A percentile compares a stretch with the other conserved stretches of the same genome.
These are phyloP conservation scores for Alnus rubra DNA, from an alignment of 306 rosid species.

Conservation along the genomic window DNA sequence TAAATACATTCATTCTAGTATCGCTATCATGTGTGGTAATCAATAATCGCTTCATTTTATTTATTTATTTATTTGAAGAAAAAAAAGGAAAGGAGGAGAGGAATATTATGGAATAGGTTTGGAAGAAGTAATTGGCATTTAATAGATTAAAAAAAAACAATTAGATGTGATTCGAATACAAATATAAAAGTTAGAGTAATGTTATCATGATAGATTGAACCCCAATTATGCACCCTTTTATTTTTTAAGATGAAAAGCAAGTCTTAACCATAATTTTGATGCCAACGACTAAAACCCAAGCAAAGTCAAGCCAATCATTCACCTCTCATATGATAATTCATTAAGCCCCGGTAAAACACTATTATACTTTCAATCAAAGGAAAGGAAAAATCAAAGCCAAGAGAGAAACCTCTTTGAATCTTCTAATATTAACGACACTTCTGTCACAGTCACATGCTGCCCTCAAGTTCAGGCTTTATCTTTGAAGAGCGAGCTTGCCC, in stretches of 20 bases:
- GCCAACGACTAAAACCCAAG: background rate
- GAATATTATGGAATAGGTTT: no score
- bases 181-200: background rate
- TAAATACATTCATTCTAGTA: no score
- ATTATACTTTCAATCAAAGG: background rate
- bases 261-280: no score
- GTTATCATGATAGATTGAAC: no score
- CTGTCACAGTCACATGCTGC: background rate
- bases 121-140: no score
- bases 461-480: background rate
- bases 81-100: no score
- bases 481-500: background rate
- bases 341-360: background rate
- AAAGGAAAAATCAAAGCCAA: conserved; percentile 12
- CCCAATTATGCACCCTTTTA: no score
- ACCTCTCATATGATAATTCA: background rate
- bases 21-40: no score
- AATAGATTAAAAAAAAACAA: background rate
- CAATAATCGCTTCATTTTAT: no score
- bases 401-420: background rate
- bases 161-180: background rate
- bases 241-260: no score
- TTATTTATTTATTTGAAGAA: no score
- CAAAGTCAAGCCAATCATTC: background rate
- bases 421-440: background rate